Percentiles rank a stretch among this genome's conserved stretches.
Conservation (phyloP, 1,139 yeast species). For the Lodderomyces margitis region DNA sequence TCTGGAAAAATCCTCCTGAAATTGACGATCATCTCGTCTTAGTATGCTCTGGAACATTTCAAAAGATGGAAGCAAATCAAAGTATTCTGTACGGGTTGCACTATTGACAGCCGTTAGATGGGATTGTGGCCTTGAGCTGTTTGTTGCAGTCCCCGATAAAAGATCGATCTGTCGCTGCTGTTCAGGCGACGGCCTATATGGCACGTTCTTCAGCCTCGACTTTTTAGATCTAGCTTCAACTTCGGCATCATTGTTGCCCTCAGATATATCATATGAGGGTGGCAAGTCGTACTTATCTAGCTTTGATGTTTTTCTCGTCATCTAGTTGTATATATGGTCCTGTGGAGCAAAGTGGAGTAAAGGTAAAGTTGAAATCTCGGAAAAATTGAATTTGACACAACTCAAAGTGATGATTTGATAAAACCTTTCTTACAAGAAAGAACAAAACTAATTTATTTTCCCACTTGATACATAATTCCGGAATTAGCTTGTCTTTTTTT, state of each 20-base stretch:
- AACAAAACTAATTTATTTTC: too few species aligned
- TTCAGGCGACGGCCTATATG: conserved; percentile 36
- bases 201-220: conserved; percentile 19
- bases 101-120: conserved; percentile 26
- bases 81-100: conserved; percentile 41
- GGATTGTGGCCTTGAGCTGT: conserved; percentile 14
- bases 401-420: too few species aligned
- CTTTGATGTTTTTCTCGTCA: background rate
- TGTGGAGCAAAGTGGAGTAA: too few species aligned
- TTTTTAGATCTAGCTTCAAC: background rate
- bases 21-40: conserved; percentile 46
- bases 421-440: too few species aligned
- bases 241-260: background rate
- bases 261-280: conserved; percentile 5
- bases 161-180: conserved; percentile 37
- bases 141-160: conserved; percentile 14
- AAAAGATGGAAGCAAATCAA: conserved; percentile 60
- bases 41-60: conserved; percentile 61
- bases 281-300: background rate
- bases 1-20: conserved; percentile 35
- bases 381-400: background rate
- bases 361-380: background rate
- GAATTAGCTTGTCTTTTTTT: too few species aligned
- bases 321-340: background rate
- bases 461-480: too few species aligned